Percentiles rank a stretch among this genome's conserved stretches.
Conservation (phyloP, 208 protist species). For the Leishmania guyanensis region DNA sequence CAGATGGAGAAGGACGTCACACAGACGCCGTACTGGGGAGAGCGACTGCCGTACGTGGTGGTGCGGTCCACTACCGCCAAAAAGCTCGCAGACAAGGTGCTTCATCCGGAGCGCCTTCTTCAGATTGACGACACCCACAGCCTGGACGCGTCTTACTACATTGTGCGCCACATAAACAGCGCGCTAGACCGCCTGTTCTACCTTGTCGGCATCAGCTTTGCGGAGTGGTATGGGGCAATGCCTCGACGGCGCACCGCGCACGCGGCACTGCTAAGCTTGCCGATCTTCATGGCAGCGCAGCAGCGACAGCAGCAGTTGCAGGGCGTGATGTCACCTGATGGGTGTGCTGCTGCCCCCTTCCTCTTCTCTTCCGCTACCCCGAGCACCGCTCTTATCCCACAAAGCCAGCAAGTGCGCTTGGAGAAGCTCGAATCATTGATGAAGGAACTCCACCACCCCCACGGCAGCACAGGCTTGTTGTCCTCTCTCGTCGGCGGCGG, state of each 20-base stretch:
- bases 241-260: slow-evolving; percentile 40
- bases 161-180: slow-evolving; percentile 72
- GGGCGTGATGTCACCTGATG: not conserved
- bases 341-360: not conserved
- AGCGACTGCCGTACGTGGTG: slow-evolving; percentile 79
- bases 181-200: slow-evolving; percentile 83
- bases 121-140: slow-evolving; percentile 27
- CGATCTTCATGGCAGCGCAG: slow-evolving; percentile 26
- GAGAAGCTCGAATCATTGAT: not conserved
- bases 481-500: not conserved
- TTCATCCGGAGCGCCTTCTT: slow-evolving; percentile 70
- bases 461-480: not conserved
- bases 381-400: not conserved
- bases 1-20: slow-evolving; percentile 63
- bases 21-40: slow-evolving; percentile 74
- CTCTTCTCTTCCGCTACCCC: not conserved
- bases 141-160: slow-evolving; percentile 81
- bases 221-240: slow-evolving; percentile 60
- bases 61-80: slow-evolving; percentile 32
- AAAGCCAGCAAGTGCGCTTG: slow-evolving; percentile 1
- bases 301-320: not conserved
- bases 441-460: slow-evolving; percentile 4
- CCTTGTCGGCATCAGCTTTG: slow-evolving; percentile 68
- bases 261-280: slow-evolving; percentile 28
- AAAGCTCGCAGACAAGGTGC: slow-evolving; percentile 30